Conservation (phyloP, 768 basidiomycete genomes). For the Dioszegia crocea region DNA sequence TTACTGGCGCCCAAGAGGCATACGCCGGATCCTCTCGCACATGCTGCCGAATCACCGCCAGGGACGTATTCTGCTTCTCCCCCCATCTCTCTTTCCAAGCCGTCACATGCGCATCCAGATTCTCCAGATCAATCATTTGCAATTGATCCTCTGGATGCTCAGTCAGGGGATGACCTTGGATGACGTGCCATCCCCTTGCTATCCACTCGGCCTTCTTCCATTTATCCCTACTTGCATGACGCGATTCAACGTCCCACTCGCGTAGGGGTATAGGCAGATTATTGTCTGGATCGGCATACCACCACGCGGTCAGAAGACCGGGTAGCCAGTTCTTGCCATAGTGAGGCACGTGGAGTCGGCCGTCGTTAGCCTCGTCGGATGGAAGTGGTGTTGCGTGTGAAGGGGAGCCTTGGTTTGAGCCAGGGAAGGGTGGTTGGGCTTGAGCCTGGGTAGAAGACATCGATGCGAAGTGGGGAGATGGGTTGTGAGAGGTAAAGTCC, state of each 20-base stretch:
- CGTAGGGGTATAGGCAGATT: neutral
- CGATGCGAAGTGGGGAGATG: too few relatives aligned
- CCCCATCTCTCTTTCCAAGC: neutral
- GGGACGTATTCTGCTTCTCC: neutral
- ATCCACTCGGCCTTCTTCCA: slow-evolving; percentile 6
- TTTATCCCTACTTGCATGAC: neutral
- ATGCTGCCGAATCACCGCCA: neutral
- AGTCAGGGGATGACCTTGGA: neutral
- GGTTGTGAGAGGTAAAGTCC: too few relatives aligned
- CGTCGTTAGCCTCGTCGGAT: neutral
- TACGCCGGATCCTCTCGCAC: neutral
- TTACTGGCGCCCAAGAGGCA: neutral
- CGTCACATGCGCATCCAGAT: neutral
- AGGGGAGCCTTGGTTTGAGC: neutral
- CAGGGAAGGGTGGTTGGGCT: too few relatives aligned
- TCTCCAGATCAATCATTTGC: neutral
- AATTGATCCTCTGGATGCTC: neutral
- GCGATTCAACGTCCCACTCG: neutral
- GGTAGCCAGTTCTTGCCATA: neutral
- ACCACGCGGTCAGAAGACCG: neutral
- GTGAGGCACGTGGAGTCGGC: neutral
- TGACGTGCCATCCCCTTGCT: neutral
- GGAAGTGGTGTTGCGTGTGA: neutral
- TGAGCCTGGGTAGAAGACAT: too few relatives aligned
- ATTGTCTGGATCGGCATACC: neutral